A percentile compares a stretch with the other conserved stretches of the same genome.
Conservation (phyloP, 805 yeast genomes). For the Candida golubevii region DNA sequence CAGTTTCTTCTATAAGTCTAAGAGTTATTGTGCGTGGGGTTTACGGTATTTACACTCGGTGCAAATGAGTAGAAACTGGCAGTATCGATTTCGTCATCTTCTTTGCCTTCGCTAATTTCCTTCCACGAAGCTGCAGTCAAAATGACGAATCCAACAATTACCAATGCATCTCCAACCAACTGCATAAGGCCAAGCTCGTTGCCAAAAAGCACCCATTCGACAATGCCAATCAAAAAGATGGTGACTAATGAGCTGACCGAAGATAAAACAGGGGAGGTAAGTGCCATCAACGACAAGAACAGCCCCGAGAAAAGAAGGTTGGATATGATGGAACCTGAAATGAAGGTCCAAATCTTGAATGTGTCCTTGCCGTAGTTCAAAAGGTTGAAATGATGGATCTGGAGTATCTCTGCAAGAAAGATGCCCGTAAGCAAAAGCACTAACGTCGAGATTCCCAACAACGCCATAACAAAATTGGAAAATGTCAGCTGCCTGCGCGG, state of each 20-base stretch:
- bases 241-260: conserved; percentile 64
- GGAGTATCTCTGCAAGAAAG: conserved; percentile 46
- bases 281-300: conserved; percentile 72
- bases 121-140: conserved; percentile 64
- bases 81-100: conserved; percentile 40
- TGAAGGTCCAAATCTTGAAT: conserved; percentile 39
- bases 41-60: conserved; percentile 22
- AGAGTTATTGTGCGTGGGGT: no score
- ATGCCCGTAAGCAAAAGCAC: conserved; percentile 46
- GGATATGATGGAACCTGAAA: conserved; percentile 51
- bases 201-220: conserved; percentile 68
- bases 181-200: conserved; percentile 52
- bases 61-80: conserved; percentile 42
- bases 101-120: conserved; percentile 52
- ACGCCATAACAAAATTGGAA: conserved; percentile 70
- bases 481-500: conserved; percentile 72
- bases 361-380: conserved; percentile 42
- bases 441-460: conserved; percentile 58
- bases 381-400: conserved; percentile 54
- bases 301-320: conserved; percentile 68
- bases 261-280: conserved; percentile 81
- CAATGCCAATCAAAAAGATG: conserved; percentile 72
- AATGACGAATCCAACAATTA: conserved; percentile 63
- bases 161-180: conserved; percentile 63
- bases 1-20: no score